Evolutionary conservation across 2,329 filamentous ascomycete species (phyloP).

Genomic region (Penicillium palitans): DNA sequence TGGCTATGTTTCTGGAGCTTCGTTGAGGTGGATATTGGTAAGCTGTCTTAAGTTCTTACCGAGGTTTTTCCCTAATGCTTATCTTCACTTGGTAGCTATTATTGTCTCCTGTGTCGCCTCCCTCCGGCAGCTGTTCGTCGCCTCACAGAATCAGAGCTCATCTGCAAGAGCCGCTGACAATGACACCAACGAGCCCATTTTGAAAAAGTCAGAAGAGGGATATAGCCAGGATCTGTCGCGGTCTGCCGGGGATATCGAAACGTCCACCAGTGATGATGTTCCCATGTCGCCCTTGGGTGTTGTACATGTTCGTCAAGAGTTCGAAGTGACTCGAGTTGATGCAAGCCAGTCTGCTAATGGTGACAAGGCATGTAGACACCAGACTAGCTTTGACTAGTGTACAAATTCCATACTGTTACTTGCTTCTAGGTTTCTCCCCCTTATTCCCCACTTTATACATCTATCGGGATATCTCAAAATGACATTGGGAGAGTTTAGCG

Average conservation of each 20-base stretch:
- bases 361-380: neutral
- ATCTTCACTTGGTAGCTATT: slow-evolving; percentile 7
- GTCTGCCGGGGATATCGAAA: neutral
- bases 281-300: slow-evolving; percentile 5
- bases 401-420: too few relatives aligned
- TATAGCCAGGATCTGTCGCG: neutral
- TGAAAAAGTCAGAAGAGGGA: neutral
- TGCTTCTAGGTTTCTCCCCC: too few relatives aligned
- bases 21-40: slow-evolving; percentile 20
- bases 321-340: neutral
- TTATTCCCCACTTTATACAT: neutral
- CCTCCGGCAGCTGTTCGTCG: slow-evolving; percentile 19
- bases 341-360: neutral
- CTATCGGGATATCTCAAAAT: too few relatives aligned
- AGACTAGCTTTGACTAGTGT: neutral
- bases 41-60: neutral
- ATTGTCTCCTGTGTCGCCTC: slow-evolving; percentile 20
- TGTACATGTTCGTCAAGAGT: slow-evolving; percentile 11
- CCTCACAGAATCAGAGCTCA: slow-evolving; percentile 8
- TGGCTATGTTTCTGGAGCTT: slow-evolving; percentile 25
- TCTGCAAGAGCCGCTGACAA: neutral
- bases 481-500: neutral
- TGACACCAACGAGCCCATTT: neutral
- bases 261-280: neutral
- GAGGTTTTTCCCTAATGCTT: neutral